Evolutionary conservation across 2,329 filamentous ascomycete genomes (phyloP), one percentile per base, ranked within the genome.

Genomic region (Helminthosporium solani): DNA sequence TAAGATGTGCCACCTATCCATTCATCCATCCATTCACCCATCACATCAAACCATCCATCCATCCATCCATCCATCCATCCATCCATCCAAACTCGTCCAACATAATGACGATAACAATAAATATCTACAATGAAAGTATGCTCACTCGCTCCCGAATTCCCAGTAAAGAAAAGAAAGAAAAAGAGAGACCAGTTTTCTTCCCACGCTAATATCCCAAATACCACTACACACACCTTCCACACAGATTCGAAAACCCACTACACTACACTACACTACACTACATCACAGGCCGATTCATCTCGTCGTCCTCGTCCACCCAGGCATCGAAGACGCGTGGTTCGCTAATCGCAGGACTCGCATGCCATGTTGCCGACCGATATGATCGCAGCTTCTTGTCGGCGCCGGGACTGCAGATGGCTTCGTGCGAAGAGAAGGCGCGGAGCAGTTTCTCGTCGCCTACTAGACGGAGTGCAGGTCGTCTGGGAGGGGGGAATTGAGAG

Each of bases 271-370:
- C n/a, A n/a, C n/a, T n/a, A n/a, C n/a, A n/a, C n/a, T 39, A 68
- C 63, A 68, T 64, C 20, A 68, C 63, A 3, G 64, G 63, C 31
- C 63, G 53, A 37, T 62, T 60, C 40, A 57, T 49, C 53, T 68
- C 64, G 42, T 67, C 64, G 36, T 68, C 64, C 11, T 67, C 63
- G 19, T 61, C 61, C 5, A 63, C 58, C 41, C 64, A 63, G 6
- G 56, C 54, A 30, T 57, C 54, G 31, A 60, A 65, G 20, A 61
- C 56, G 8, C 52, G 46, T 20, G 52, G 52, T 28, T 57, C 56
- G 31, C 46, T 51, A 14, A 47, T 25, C 25, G 18, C 31, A 12
- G 50, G 41, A n/a, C 56, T 53, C 9, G 47, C 50, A 5, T 55
- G 40, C 30, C 56, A 61, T 11, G 47, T 43, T 20, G 46, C 48